These are phyloP conservation scores for Monotropa hypopitys DNA, from an alignment of 179 eudicot species.

Conservation along the genomic window DNA sequence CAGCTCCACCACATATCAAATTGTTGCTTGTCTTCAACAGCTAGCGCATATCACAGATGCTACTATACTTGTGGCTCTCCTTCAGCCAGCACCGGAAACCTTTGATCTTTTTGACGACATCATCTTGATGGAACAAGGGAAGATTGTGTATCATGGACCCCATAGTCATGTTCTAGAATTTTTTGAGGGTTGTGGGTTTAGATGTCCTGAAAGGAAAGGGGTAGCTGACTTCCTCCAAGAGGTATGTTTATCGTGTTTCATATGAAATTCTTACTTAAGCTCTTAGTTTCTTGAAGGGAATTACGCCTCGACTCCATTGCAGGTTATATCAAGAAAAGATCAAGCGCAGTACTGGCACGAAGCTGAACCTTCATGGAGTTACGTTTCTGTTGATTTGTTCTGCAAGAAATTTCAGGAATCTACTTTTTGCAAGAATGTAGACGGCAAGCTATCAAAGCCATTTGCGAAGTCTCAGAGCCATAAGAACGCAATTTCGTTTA, in stretches of 20 bases:
- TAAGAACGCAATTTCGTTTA: constrained; percentile 43
- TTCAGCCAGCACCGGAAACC: constrained; percentile 78
- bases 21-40: constrained; percentile 58
- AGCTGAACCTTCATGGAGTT: constrained; percentile 23
- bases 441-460: constrained; percentile 35
- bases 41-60: constrained; percentile 65
- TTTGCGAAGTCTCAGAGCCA: constrained; percentile 34
- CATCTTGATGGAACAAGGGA: constrained; percentile 79
- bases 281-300: neutral
- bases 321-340: constrained; percentile 83
- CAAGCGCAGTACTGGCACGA: constrained; percentile 62
- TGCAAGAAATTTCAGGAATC: constrained; percentile 46
- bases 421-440: constrained; percentile 30
- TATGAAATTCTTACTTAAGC: neutral
- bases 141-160: constrained; percentile 68
- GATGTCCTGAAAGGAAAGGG: constrained; percentile 80
- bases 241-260: constrained; percentile 21
- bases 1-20: constrained; percentile 82
- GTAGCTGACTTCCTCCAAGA: constrained; percentile 88
- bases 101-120: constrained; percentile 78
- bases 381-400: constrained; percentile 38
- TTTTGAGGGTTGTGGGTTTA: constrained; percentile 60
- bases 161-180: constrained; percentile 33
- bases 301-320: neutral
- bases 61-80: constrained; percentile 63